Conservation (phyloP, 2,329 filamentous ascomycete genomes). For the Paramyrothecium sp. region DNA sequence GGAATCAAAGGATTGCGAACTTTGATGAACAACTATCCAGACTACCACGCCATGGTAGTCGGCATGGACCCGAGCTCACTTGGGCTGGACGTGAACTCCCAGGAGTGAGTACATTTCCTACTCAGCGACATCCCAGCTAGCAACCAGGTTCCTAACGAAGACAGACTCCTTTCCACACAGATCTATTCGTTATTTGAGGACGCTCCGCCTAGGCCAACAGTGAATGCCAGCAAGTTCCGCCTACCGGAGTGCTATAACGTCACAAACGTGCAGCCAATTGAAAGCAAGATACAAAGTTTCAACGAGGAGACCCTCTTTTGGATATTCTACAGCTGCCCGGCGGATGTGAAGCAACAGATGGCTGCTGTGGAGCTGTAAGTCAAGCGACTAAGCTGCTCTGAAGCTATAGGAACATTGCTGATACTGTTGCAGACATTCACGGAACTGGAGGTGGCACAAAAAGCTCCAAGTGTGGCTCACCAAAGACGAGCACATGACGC, state of each 20-base stretch:
- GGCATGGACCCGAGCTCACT: conserved; percentile 58
- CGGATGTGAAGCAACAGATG: conserved; percentile 61
- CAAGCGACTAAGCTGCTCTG: not conserved
- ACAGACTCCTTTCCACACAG: conserved; percentile 55
- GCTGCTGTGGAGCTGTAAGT: conserved; percentile 63
- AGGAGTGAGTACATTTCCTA: conserved; percentile 47
- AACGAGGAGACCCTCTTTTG: conserved; percentile 69
- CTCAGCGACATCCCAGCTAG: not conserved
- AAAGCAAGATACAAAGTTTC: conserved; percentile 64
- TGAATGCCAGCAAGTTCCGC: conserved; percentile 49
- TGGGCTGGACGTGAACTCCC: conserved; percentile 56
- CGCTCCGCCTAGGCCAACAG: conserved; percentile 53
- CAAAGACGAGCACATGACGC: conserved; percentile 65
- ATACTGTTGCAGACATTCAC: conserved; percentile 46
- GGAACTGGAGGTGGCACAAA: conserved; percentile 70
- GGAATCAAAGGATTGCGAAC: conserved; percentile 63
- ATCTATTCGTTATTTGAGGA: conserved; percentile 63
- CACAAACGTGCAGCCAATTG: conserved; percentile 63
- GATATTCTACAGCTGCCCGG: conserved; percentile 68
- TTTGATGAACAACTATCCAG: conserved; percentile 62
- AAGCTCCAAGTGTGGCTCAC: conserved; percentile 66
- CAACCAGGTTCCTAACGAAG: conserved; percentile 12
- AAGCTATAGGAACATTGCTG: conserved; percentile 5
- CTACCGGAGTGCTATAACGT: conserved; percentile 67
- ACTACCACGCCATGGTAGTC: conserved; percentile 59